These are phyloP conservation scores for Alternaria alternata DNA, from an alignment of 2,329 filamentous ascomycete genomes.

Conservation along the genomic window DNA sequence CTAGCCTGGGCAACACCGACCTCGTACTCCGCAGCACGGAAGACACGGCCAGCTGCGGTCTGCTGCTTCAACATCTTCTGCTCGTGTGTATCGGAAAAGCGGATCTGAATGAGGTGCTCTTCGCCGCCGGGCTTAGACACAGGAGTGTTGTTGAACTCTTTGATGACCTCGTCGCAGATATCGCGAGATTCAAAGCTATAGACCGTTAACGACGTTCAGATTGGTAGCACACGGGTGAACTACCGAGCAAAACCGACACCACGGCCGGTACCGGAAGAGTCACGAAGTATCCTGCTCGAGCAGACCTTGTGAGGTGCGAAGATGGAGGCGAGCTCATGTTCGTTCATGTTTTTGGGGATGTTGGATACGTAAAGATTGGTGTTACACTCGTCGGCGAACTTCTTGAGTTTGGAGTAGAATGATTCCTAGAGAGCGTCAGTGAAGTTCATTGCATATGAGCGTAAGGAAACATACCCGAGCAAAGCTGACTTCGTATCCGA, in stretches of 20 bases:
- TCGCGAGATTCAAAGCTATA: slow-evolving; percentile 86
- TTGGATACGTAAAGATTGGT: slow-evolving; percentile 99
- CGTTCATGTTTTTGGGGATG: slow-evolving; percentile 88
- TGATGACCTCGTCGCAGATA: slow-evolving; percentile 88
- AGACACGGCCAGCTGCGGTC: slow-evolving; percentile 92
- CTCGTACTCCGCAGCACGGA: slow-evolving; percentile 91
- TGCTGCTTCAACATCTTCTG: slow-evolving; percentile 97
- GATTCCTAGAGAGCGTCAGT: slow-evolving; percentile 68
- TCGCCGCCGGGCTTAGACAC: slow-evolving; percentile 67
- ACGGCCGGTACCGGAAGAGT: slow-evolving; percentile 89
- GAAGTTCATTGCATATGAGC: neutral
- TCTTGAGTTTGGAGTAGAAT: slow-evolving; percentile 97
- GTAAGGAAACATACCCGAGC: slow-evolving; percentile 71
- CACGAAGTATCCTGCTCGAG: slow-evolving; percentile 94
- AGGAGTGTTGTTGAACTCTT: slow-evolving; percentile 78
- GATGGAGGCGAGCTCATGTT: slow-evolving; percentile 81
- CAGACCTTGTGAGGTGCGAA: slow-evolving; percentile 84
- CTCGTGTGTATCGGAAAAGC: slow-evolving; percentile 94
- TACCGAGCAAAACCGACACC: slow-evolving; percentile 98
- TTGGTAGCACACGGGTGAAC: slow-evolving; percentile 34
- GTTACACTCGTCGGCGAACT: slow-evolving; percentile 85
- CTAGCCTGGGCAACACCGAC: slow-evolving; percentile 52
- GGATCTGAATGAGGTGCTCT: slow-evolving; percentile 87
- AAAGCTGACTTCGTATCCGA: slow-evolving; percentile 97
- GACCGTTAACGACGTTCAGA: slow-evolving; percentile 8